Evolutionary conservation across 129 eudicot species (phyloP).

Genomic region (Lonicera japonica): DNA sequence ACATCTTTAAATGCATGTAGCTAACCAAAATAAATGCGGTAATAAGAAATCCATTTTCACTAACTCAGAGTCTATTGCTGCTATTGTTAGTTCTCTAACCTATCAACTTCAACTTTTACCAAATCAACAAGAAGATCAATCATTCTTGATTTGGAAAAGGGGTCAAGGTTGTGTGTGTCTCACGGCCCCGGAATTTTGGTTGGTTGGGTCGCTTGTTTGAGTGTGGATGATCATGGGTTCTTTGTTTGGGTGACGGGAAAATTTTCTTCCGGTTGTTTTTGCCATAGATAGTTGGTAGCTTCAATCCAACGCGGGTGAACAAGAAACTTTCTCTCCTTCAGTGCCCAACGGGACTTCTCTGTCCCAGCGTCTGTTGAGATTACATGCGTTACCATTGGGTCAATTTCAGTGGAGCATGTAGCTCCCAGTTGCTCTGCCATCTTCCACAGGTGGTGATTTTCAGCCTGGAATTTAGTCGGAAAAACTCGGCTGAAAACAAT

Average conservation of each 20-base stretch:
- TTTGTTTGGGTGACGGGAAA: conserved; percentile 36
- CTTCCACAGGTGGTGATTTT: conserved; percentile 55
- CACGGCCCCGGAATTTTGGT: no score
- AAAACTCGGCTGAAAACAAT: conserved; percentile 59
- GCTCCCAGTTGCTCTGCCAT: conserved; percentile 80
- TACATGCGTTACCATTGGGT: conserved; percentile 64
- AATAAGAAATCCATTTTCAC: no score
- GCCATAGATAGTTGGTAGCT: conserved; percentile 69
- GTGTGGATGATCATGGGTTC: neutral
- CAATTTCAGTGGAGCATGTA: conserved; percentile 45
- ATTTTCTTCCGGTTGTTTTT: conserved; percentile 65
- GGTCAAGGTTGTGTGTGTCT: no score
- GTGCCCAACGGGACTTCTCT: conserved; percentile 67
- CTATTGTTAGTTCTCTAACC: no score
- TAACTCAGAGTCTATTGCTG: no score
- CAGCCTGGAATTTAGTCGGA: conserved; percentile 37
- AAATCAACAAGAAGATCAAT: no score
- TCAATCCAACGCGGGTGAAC: conserved; percentile 83
- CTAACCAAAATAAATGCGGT: no score
- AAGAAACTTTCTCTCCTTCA: conserved; percentile 56
- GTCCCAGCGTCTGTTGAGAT: conserved; percentile 55
- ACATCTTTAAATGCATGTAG: no score
- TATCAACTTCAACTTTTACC: no score
- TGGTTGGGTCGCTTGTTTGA: no score
- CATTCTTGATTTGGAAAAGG: no score